Conservation (phyloP, 306 rosid genomes). For the Cucumis sativus region DNA sequence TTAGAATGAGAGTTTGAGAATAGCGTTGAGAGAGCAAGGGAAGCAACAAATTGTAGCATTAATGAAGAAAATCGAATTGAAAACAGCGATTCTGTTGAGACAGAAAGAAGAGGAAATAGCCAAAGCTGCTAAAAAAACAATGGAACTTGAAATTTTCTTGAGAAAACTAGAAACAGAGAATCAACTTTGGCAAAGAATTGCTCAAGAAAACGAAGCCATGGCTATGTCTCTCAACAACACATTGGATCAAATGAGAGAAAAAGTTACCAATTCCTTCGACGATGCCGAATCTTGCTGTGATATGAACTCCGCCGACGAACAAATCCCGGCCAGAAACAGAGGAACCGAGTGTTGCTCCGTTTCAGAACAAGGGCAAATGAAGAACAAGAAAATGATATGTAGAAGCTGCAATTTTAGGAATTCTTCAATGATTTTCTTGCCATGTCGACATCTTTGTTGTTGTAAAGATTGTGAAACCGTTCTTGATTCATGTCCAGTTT, state of each 20-base stretch:
- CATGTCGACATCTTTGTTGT: slow-evolving; percentile 76
- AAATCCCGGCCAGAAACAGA: slow-evolving; percentile 11
- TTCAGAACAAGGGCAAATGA: not conserved
- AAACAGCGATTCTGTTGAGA: slow-evolving; percentile 9
- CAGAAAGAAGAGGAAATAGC: slow-evolving; percentile 49
- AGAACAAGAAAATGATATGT: slow-evolving; percentile 20
- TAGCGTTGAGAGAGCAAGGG: slow-evolving; percentile 32
- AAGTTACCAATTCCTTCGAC: slow-evolving; percentile 10
- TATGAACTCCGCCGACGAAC: not conserved
- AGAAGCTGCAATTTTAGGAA: slow-evolving; percentile 32
- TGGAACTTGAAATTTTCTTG: slow-evolving; percentile 42
- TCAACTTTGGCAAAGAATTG: slow-evolving; percentile 37
- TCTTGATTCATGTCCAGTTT: slow-evolving; percentile 62
- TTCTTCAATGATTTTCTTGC: slow-evolving; percentile 48
- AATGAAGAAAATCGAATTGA: slow-evolving; percentile 27
- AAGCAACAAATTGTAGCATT: slow-evolving; percentile 29
- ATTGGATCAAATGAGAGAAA: slow-evolving; percentile 43
- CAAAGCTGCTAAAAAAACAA: slow-evolving; percentile 21
- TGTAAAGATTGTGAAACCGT: slow-evolving; percentile 53
- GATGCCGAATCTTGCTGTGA: slow-evolving; percentile 59
- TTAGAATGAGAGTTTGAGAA: slow-evolving; percentile 50
- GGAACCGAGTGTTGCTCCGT: slow-evolving; percentile 8
- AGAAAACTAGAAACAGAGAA: slow-evolving; percentile 49
- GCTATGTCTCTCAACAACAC: slow-evolving; percentile 32
- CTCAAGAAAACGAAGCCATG: slow-evolving; percentile 45